A percentile compares a stretch with the other conserved stretches of the same genome.
These are phyloP conservation scores for Aureobasidium mangrovei DNA, from an alignment of 2,329 filamentous ascomycete species.

Conservation along the genomic window DNA sequence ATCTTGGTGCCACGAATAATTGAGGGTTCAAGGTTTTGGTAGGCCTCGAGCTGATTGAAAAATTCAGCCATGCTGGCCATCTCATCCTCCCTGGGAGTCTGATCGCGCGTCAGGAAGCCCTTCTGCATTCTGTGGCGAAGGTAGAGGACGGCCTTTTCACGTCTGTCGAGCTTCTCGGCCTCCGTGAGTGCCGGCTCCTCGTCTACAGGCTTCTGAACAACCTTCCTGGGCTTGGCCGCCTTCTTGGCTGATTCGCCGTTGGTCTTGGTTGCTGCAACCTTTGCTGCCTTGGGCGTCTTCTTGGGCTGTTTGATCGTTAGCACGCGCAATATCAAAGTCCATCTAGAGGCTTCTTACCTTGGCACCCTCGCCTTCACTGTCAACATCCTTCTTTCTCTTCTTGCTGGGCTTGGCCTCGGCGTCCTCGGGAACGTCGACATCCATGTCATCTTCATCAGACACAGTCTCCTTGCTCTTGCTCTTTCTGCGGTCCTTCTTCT, in stretches of 20 bases:
- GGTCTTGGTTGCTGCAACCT: slow-evolving; percentile 38
- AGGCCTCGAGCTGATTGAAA: slow-evolving; percentile 70
- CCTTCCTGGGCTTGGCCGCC: slow-evolving; percentile 20
- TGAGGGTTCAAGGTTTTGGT: slow-evolving; percentile 71
- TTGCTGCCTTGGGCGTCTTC: slow-evolving; percentile 42
- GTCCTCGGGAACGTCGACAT: slow-evolving; percentile 50
- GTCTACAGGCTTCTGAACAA: slow-evolving; percentile 51
- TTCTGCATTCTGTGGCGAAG: slow-evolving; percentile 92
- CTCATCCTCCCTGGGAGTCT: slow-evolving; percentile 76
- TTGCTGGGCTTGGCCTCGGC: slow-evolving; percentile 53
- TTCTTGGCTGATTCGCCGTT: slow-evolving; percentile 30
- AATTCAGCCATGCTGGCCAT: slow-evolving; percentile 72
- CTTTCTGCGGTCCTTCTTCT: slow-evolving; percentile 43
- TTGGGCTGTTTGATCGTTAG: slow-evolving; percentile 30
- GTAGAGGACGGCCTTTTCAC: slow-evolving; percentile 69
- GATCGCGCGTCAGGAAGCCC: slow-evolving; percentile 77
- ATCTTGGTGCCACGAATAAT: slow-evolving; percentile 93
- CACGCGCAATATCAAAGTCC: not conserved
- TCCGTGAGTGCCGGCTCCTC: slow-evolving; percentile 45
- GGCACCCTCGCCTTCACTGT: slow-evolving; percentile 60
- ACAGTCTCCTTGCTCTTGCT: slow-evolving; percentile 25
- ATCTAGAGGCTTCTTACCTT: slow-evolving; percentile 36
- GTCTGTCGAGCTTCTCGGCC: slow-evolving; percentile 47
- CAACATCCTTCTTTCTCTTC: slow-evolving; percentile 72
- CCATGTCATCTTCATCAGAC: slow-evolving; percentile 24